These are phyloP conservation scores for Chaetothyriales sp. DNA, from an alignment of 2,329 filamentous ascomycete species.

Conservation along the genomic window DNA sequence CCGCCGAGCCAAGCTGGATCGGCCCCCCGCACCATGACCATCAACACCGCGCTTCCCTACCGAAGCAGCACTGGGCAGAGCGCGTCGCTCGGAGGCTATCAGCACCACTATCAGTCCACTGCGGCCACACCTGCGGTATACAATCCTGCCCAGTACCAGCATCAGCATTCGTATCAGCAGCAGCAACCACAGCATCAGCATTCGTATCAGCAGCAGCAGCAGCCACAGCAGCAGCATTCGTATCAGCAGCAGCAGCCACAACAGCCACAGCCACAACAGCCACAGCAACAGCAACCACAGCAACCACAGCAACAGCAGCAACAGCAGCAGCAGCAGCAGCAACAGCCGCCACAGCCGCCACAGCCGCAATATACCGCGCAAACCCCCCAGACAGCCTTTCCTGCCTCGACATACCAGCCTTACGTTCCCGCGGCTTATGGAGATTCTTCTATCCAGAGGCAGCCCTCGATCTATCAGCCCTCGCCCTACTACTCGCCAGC, in stretches of 20 bases:
- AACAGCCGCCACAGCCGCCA: slow-evolving; percentile 30
- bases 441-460: slow-evolving; percentile 15
- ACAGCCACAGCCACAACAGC: too few species aligned
- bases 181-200: slow-evolving; percentile 33
- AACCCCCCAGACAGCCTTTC: slow-evolving; percentile 36
- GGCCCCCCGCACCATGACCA: slow-evolving; percentile 1
- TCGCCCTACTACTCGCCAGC: slow-evolving; percentile 18
- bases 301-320: slow-evolving; percentile 25
- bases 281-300: slow-evolving; percentile 2
- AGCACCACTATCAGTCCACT: slow-evolving; percentile 38
- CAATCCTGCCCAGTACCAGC: slow-evolving; percentile 46
- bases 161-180: slow-evolving; percentile 12
- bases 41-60: slow-evolving; percentile 25
- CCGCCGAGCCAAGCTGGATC: neutral
- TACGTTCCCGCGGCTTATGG: slow-evolving; percentile 40
- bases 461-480: slow-evolving; percentile 13
- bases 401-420: slow-evolving; percentile 25
- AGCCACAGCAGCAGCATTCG: slow-evolving; percentile 32
- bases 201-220: slow-evolving; percentile 14
- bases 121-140: slow-evolving; percentile 35
- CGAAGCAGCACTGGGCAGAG: slow-evolving; percentile 29
- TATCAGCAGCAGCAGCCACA: slow-evolving; percentile 34
- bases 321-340: slow-evolving; percentile 28
- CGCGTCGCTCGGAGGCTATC: slow-evolving; percentile 33
- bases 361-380: slow-evolving; percentile 47